Evolutionary conservation across 2,329 filamentous ascomycete species (phyloP), one percentile per base, ranked within the genome.

Genomic region (Colletotrichum trifolii): DNA sequence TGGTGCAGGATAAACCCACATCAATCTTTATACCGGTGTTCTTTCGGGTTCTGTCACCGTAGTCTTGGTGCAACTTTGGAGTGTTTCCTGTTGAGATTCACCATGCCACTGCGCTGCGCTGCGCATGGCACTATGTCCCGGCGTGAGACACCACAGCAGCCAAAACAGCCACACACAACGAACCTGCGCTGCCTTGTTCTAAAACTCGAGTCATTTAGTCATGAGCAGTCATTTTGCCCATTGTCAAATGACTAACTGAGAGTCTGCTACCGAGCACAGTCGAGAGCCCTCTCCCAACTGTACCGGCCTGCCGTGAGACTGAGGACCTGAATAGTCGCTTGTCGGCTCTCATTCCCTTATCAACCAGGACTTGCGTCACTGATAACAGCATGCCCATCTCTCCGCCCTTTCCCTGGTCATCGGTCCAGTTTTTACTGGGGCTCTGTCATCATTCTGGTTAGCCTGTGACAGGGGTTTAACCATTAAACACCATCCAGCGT

Each of bases 301-400:
- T 25, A 25, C 25, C 25, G 25, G 25, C 25, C 25, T 25, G 25
- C 25, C 25, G 25, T 25, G 25, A 25, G 25, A 25, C 25, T 25
- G 25, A 25, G 25, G 25, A 25, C 25, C 25, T 25, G 25, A 25
- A 25, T 25, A 25, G 4, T 25, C 25, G 25, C 25, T 13, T n/a
- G 10, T 12, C 25, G 43, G 25, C 38, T 42, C 56, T 52, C 49
- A 12, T 25, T 39, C 57, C 35, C 52, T 67, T 67, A 67, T 67
- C 66, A 43, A 47, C 17, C 17, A 57, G 40, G 40, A 57, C 54
- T 66, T 67, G 66, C 66, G 66, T 67, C 66, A 67, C 66, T 60
- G 66, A 67, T 67, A 67, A 63, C 52, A 57, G 47, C 58, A 66
- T 54, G 39, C n/a, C 39, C 36, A 64, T 60, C 55, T 60, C 55